Evolutionary conservation across 2,329 filamentous ascomycete species (phyloP).

Genomic region (Apiospora sp.): DNA sequence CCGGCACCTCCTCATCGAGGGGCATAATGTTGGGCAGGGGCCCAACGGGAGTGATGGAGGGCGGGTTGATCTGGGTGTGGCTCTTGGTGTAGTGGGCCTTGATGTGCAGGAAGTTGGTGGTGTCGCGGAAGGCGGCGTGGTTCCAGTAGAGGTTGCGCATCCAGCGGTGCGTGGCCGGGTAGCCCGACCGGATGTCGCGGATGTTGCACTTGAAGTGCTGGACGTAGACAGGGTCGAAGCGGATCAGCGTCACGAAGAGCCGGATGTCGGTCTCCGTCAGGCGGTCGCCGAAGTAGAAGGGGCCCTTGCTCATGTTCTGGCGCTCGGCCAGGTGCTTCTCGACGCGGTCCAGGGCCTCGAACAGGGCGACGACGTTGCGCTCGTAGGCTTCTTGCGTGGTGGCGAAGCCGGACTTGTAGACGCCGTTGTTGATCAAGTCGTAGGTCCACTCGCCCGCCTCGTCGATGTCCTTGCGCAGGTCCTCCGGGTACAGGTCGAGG

Average conservation of each 20-base stretch:
- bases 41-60: conserved; percentile 82
- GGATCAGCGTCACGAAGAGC: conserved; percentile 52
- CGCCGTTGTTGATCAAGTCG: conserved; percentile 74
- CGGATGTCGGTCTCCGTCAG: conserved; percentile 86
- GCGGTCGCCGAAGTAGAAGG: conserved; percentile 77
- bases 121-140: conserved; percentile 76
- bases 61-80: conserved; percentile 72
- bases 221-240: conserved; percentile 72
- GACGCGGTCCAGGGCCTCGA: conserved; percentile 77
- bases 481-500: conserved; percentile 72
- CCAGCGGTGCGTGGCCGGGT: conserved; percentile 83
- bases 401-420: conserved; percentile 83
- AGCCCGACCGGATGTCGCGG: conserved; percentile 83
- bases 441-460: conserved; percentile 84
- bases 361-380: conserved; percentile 73
- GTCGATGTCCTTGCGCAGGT: conserved; percentile 75
- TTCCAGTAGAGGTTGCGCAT: conserved; percentile 87
- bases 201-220: conserved; percentile 92
- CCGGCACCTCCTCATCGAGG: conserved; percentile 78
- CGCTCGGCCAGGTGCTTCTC: conserved; percentile 70
- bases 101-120: conserved; percentile 94
- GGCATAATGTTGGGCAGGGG: conserved; percentile 84
- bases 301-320: conserved; percentile 49
- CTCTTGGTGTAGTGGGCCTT: conserved; percentile 76
- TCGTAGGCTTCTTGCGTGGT: conserved; percentile 86